Evolutionary conservation across 2,329 filamentous ascomycete genomes (phyloP).

Genomic region (Diaporthe ilicicola): DNA sequence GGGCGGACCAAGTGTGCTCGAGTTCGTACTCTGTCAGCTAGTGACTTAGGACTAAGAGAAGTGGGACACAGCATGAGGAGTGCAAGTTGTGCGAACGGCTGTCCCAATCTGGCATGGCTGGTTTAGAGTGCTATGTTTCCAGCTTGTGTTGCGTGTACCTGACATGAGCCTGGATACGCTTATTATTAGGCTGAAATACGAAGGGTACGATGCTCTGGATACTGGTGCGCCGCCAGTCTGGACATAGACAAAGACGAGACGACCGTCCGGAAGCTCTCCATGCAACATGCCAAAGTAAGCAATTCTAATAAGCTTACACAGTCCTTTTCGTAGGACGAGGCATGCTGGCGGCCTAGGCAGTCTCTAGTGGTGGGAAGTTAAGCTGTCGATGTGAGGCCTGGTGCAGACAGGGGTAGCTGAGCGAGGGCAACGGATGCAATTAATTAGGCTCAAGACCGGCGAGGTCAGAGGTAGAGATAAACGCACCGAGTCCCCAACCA

Average conservation of each 20-base stretch:
- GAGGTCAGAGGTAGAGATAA: background rate
- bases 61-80: background rate
- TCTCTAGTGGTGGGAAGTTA: background rate
- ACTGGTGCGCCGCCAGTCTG: background rate
- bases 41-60: background rate
- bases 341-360: background rate
- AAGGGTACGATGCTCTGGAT: background rate
- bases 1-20: background rate
- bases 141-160: slow-evolving; percentile 18
- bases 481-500: slow-evolving; percentile 1
- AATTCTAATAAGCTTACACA: slow-evolving; percentile 20
- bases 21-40: background rate
- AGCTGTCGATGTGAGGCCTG: background rate
- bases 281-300: background rate
- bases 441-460: slow-evolving; percentile 7
- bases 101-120: background rate
- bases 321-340: background rate
- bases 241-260: background rate
- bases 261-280: background rate
- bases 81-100: background rate
- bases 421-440: background rate
- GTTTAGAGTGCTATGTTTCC: background rate
- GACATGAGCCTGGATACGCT: background rate
- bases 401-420: background rate
- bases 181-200: background rate